Base-by-base conservation (phyloP, 345 rosid genomes). In the Ailanthus altissimus region DNA sequence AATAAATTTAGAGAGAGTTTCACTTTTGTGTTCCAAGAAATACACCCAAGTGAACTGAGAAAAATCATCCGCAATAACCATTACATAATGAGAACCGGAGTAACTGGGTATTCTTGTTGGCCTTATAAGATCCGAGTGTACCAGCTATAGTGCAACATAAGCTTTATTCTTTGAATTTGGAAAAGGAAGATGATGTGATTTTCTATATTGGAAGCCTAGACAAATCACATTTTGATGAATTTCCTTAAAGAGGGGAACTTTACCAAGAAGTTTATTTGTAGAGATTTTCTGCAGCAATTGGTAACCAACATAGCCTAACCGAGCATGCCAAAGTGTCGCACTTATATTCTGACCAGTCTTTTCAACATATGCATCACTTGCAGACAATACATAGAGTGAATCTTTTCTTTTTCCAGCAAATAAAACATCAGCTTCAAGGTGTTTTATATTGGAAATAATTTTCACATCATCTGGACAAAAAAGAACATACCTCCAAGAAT, bases 91-190 rank as follows among this genome's bases (percentile, higher is more conserved):
- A 62, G 20, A 32, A 36, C 70, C 8, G 18, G 9, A 12, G 18
- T 32, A 77, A 20, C 50, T 70, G 0, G 63, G 51, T 77, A 42
- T 58, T 70, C 61, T 58, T 12, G n/a, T 60, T 77, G 25, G 62
- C 18, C 42, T 59, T 9, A 67, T 20, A 4, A 68, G 6, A 36
- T 77, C 1, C 26, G 62, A 28, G 70, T 77, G 51, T 7, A 77
- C 42, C 25, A 61, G 21, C 5, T 77, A 13, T 0, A 77, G 38
- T 2, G 1, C 1, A 1, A 12, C 5, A 18, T 0, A 25, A 0
- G 2, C 51, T 13, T 12, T 11, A 70, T 51, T 78, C 23, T 20
- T 2, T 16, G 63, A 78, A 38, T 25, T 61, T 25, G 32, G 13
- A 6, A 72, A 71, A n/a, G 56, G 47, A 38, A 57, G 61, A 57